A percentile compares a stretch with the other conserved stretches of the same genome.
Conservation (phyloP, 352 stramenopile genomes). For the Globisporangium lucens region DNA sequence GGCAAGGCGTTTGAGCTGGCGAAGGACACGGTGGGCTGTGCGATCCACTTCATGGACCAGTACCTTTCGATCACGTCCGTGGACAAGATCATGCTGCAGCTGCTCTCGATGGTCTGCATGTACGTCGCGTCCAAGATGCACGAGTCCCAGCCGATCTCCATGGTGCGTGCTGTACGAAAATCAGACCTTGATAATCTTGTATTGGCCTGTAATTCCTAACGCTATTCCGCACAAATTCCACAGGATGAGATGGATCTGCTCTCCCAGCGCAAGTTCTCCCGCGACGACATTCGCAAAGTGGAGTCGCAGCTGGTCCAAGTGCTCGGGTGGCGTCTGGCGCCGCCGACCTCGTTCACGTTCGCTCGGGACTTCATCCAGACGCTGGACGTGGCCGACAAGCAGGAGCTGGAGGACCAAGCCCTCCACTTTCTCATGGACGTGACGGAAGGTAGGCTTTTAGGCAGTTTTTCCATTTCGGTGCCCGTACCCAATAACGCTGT, state of each 20-base stretch:
- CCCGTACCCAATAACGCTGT: background rate
- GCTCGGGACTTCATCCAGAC: slow-evolving; percentile 37
- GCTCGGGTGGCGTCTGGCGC: slow-evolving; percentile 36
- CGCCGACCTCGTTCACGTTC: slow-evolving; percentile 38
- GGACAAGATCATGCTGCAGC: slow-evolving; percentile 51
- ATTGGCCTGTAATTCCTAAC: background rate
- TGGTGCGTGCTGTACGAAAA: slow-evolving; percentile 19
- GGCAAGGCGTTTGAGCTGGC: slow-evolving; percentile 47
- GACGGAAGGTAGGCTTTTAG: slow-evolving; percentile 6
- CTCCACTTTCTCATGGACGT: slow-evolving; percentile 30
- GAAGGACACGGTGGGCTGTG: slow-evolving; percentile 41
- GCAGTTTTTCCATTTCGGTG: too few relatives aligned
- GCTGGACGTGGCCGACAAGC: slow-evolving; percentile 20
- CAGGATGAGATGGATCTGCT: slow-evolving; percentile 51
- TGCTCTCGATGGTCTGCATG: slow-evolving; percentile 50
- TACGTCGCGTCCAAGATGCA: slow-evolving; percentile 57
- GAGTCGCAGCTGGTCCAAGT: slow-evolving; percentile 33
- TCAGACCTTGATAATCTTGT: background rate
- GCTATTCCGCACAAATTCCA: background rate
- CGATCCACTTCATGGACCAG: slow-evolving; percentile 45
- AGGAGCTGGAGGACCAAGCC: slow-evolving; percentile 22
- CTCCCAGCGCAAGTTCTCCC: slow-evolving; percentile 43
- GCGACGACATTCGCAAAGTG: slow-evolving; percentile 32
- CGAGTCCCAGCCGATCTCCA: slow-evolving; percentile 45
- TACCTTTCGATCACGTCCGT: slow-evolving; percentile 40